Base-by-base conservation (phyloP, 2,329 filamentous ascomycete species). In the Fusarium subglutinans region DNA sequence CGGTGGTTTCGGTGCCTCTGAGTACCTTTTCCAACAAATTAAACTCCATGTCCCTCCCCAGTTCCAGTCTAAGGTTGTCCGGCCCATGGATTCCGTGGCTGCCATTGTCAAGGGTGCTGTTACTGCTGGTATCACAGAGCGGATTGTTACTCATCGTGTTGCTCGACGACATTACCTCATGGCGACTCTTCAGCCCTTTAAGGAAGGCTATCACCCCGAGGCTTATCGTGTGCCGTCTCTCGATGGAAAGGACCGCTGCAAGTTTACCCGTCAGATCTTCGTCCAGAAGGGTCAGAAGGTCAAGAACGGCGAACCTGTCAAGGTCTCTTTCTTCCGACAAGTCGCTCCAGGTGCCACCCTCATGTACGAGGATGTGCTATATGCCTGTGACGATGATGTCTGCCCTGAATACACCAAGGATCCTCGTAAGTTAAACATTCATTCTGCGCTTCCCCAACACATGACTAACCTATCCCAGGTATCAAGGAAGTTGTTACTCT, bases 401-500 rank as follows among this genome's bases (percentile, higher is more conserved):
- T 98, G 96, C 84, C 96, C 96, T 2, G 96, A 98, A 83, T 99
- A 99, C 83, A 98, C 96, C 77, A 99, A 98, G 83, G 96, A 99
- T 90, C 96, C 96, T 78, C 94, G 96, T 98, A 92, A 92, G 95
- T 93, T 72, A 22, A 14, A 30, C 8, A 14, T 30, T 17, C 17
- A 18, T 28, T 12, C 35, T n/a, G 10, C 8, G 20, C 22, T 30
- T 28, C 11, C 14, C 37, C n/a, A 62, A 28, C 33, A 26, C 24
- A 43, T 57, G 66, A 75, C 82, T 82, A 81, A 80, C 75, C 54
- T 56, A 44, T 43, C 30, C 73, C 76, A 98, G 96, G 95, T 77
- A 98, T 98, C 90, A 98, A 98, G 89, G 96, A 98, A 84, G 95
- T 98, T 65, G 96, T 98, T 74, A 99, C 96, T 4, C 91, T 99